Evolutionary conservation across 2,329 filamentous ascomycete genomes (phyloP).

Genomic region (Orbilia ellipsospora): DNA sequence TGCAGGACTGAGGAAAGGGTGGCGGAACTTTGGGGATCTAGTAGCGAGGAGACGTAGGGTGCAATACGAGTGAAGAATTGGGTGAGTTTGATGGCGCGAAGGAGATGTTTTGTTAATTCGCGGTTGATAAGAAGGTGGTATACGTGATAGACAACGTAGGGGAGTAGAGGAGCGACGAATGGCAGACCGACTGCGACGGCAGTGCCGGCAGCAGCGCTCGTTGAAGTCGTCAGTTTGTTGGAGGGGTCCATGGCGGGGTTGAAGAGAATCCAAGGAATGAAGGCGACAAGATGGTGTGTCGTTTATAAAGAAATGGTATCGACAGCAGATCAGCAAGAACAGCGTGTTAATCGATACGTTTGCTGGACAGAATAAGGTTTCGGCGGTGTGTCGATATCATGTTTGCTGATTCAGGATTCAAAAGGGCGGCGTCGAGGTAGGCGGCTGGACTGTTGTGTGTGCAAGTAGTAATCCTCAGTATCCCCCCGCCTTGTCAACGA

Average conservation of each 20-base stretch:
- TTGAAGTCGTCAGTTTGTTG: conserved; percentile 33
- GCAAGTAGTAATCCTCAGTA: not conserved
- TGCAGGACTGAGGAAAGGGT: conserved; percentile 45
- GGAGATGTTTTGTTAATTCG: conserved; percentile 41
- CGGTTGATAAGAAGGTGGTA: conserved; percentile 53
- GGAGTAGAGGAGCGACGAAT: conserved; percentile 49
- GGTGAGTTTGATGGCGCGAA: conserved; percentile 51
- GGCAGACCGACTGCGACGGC: conserved; percentile 41
- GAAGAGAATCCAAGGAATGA: not conserved
- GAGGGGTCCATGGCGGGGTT: conserved; percentile 39
- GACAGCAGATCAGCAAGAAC: not conserved
- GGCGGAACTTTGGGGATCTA: conserved; percentile 38
- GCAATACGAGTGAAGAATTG: conserved; percentile 51
- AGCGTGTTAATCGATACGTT: conserved; percentile 5
- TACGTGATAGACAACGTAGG: conserved; percentile 46
- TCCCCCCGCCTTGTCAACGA: conserved; percentile 30
- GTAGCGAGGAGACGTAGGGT: conserved; percentile 37
- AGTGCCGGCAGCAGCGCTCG: conserved; percentile 43
- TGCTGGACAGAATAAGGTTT: not conserved
- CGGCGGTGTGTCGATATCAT: conserved; percentile 7
- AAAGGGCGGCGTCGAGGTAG: not conserved
- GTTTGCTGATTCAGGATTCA: not conserved
- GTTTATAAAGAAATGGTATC: not conserved
- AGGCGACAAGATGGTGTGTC: not conserved
- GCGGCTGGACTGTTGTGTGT: not conserved